phyloP scores from a whole-genome alignment of 768 basidiomycete species.

The Podaxis sp. region DNA sequence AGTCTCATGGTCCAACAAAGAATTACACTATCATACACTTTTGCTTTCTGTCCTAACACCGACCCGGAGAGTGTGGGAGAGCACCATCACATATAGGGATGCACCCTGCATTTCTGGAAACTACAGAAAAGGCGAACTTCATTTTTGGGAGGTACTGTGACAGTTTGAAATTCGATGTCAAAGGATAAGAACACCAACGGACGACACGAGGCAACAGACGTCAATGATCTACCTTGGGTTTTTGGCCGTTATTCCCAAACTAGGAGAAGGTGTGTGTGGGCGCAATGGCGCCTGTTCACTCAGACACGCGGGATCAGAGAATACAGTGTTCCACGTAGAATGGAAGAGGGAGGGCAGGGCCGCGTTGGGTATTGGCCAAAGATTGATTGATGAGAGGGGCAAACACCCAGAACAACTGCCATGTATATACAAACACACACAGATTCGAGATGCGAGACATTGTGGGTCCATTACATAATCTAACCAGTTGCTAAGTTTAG shows the following conservation, averaged over 20 bases:
- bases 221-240: constrained; percentile 2
- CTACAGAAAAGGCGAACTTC: neutral
- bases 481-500: constrained; percentile 9
- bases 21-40: constrained; percentile 3
- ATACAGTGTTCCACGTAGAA: neutral
- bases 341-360: neutral
- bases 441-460: constrained; percentile 8
- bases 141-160: neutral
- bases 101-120: constrained; percentile 7
- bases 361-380: neutral
- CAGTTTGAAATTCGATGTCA: constrained; percentile 6
- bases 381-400: constrained; percentile 1
- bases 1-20: constrained; percentile 7
- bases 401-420: constrained; percentile 5
- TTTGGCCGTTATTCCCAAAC: neutral
- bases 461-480: constrained; percentile 14
- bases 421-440: constrained; percentile 11
- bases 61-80: neutral
- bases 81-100: neutral
- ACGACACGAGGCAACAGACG: neutral
- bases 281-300: neutral
- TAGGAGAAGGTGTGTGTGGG: neutral
- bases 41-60: neutral
- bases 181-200: neutral
- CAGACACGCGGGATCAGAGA: neutral